These are phyloP conservation scores for Phaeosphaeria sp. DNA, from an alignment of 2,329 filamentous ascomycete genomes.

Conservation along the genomic window DNA sequence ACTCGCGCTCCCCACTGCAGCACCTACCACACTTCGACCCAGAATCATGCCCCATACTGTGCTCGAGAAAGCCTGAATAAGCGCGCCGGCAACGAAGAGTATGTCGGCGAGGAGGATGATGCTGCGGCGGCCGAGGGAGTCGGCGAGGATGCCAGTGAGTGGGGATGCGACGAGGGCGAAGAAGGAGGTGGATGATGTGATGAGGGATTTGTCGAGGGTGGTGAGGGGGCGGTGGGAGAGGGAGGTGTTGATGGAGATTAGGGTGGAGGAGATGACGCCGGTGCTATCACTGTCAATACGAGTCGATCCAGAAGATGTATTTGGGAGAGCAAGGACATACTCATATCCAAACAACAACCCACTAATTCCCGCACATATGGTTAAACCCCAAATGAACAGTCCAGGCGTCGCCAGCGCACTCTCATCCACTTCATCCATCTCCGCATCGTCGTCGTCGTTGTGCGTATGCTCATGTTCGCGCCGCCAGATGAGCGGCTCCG, in stretches of 20 bases:
- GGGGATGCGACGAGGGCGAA: constrained; percentile 64
- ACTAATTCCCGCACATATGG: constrained; percentile 63
- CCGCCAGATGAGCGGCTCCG: constrained; percentile 40
- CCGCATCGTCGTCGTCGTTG: constrained; percentile 20
- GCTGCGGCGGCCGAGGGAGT: constrained; percentile 81
- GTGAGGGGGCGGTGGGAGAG: constrained; percentile 57
- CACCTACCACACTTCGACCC: constrained; percentile 73
- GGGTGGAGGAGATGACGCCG: constrained; percentile 66
- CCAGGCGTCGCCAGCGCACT: constrained; percentile 35
- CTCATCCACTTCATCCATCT: constrained; percentile 37
- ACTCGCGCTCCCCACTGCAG: constrained; percentile 76
- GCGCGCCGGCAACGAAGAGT: constrained; percentile 72
- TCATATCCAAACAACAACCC: constrained; percentile 69
- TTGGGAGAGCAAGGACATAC: constrained; percentile 51
- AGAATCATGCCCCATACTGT: constrained; percentile 70
- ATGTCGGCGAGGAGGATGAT: constrained; percentile 70
- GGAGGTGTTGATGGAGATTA: constrained; percentile 62
- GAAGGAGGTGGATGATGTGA: constrained; percentile 64
- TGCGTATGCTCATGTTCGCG: constrained; percentile 14
- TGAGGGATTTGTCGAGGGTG: constrained; percentile 64
- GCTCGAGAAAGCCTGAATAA: constrained; percentile 66
- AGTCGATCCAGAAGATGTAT: too few species aligned
- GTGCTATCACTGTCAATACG: too few species aligned
- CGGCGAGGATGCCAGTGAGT: constrained; percentile 65
- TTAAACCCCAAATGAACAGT: constrained; percentile 62